Percentiles rank a stretch among this genome's conserved stretches.
Conservation (phyloP, 352 stramenopile genomes). For the Pythium vanterpoolii region DNA sequence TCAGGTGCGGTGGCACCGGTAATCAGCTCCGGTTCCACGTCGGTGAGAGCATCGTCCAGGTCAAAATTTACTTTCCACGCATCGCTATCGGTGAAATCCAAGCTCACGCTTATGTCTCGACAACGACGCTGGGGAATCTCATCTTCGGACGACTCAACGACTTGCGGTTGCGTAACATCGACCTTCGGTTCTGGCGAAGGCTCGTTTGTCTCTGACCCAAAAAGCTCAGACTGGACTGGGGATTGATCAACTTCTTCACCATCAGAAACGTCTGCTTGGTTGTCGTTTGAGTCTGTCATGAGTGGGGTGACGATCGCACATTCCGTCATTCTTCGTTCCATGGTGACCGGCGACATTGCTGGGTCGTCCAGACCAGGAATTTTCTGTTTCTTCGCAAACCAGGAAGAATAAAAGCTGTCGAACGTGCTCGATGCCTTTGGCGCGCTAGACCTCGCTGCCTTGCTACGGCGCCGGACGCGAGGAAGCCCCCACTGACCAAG, state of each 20-base stretch:
- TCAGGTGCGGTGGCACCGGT: conserved; percentile 8
- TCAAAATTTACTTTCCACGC: conserved; percentile 77
- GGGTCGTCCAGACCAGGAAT: neutral
- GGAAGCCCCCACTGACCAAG: conserved; percentile 77
- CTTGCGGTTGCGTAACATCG: neutral
- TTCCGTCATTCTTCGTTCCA: conserved; percentile 2
- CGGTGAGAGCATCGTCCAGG: conserved; percentile 59
- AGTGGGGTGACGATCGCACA: conserved; percentile 13
- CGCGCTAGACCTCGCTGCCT: conserved; percentile 39
- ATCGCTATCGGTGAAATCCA: conserved; percentile 68
- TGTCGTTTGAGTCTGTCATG: neutral
- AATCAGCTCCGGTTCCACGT: conserved; percentile 41
- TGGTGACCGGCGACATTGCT: neutral
- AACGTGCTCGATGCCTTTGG: conserved; percentile 47
- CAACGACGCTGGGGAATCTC: conserved; percentile 30
- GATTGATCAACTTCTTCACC: neutral
- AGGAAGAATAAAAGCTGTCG: conserved; percentile 72
- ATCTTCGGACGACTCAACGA: conserved; percentile 27
- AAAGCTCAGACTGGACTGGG: neutral
- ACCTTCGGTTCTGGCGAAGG: conserved; percentile 13
- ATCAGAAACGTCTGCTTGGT: neutral
- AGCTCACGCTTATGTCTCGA: conserved; percentile 62
- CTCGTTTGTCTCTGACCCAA: conserved; percentile 4
- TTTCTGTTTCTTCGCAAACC: conserved; percentile 58
- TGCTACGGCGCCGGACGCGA: conserved; percentile 35